Evolutionary conservation across 2,329 filamentous ascomycete species (phyloP).

Genomic region (Pleoardoris graminearum): DNA sequence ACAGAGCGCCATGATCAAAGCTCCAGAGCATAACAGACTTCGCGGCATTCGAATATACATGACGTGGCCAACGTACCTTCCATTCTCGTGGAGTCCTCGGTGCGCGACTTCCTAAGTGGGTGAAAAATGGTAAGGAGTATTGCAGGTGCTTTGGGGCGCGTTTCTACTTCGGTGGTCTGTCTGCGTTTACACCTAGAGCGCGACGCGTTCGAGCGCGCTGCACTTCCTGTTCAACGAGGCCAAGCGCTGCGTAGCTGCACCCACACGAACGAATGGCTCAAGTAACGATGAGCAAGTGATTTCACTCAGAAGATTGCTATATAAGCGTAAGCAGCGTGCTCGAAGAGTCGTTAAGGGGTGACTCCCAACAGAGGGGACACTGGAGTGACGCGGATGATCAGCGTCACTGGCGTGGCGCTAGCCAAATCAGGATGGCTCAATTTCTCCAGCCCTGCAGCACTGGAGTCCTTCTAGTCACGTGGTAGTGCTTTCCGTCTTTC

Average conservation of each 20-base stretch:
- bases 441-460: too few species aligned
- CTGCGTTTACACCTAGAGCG: too few species aligned
- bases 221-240: neutral
- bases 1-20: too few species aligned
- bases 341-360: neutral
- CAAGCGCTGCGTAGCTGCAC: neutral
- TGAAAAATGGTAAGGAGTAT: neutral
- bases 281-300: too few species aligned
- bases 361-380: too few species aligned
- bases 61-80: neutral
- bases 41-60: too few species aligned
- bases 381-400: neutral
- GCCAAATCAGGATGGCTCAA: too few species aligned
- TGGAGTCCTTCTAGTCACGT: too few species aligned
- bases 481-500: too few species aligned
- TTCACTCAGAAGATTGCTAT: too few species aligned
- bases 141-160: neutral
- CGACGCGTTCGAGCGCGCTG: neutral
- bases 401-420: neutral
- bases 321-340: neutral
- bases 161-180: too few species aligned
- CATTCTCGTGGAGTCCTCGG: neutral
- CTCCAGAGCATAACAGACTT: too few species aligned
- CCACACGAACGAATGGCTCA: neutral
- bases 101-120: neutral